phyloP scores from a whole-genome alignment of 1,139 yeast species.

The Taiozyma sp. region DNA sequence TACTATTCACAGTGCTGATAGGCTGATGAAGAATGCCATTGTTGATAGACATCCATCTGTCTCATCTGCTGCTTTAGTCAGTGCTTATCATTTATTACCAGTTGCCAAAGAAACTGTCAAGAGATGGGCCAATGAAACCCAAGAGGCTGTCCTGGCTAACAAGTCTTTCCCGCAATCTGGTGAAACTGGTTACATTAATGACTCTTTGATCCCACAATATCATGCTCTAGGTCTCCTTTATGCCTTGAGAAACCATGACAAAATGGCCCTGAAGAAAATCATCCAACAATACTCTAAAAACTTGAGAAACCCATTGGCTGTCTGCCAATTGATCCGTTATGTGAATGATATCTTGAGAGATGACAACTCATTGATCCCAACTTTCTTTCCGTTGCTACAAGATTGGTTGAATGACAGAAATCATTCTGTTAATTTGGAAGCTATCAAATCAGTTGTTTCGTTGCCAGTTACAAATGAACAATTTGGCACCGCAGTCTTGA shows the following conservation, averaged over 20 bases:
- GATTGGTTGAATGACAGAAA: constrained; percentile 75
- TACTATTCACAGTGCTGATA: constrained; percentile 90
- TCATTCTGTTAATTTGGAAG: constrained; percentile 90
- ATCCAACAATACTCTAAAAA: constrained; percentile 72
- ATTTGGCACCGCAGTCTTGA: constrained; percentile 56
- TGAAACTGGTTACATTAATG: constrained; percentile 40
- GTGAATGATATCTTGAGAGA: constrained; percentile 63
- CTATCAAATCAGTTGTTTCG: constrained; percentile 75
- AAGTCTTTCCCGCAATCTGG: constrained; percentile 53
- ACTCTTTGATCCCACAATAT: constrained; percentile 85
- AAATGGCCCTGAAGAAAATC: constrained; percentile 89
- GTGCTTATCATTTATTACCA: constrained; percentile 85
- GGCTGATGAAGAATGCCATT: constrained; percentile 87
- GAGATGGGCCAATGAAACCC: constrained; percentile 90
- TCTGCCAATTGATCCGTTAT: constrained; percentile 80
- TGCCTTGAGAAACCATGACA: constrained; percentile 84
- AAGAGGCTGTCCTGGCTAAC: constrained; percentile 68
- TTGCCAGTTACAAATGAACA: constrained; percentile 62
- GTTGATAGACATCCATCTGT: constrained; percentile 87
- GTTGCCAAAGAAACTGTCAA: constrained; percentile 88
- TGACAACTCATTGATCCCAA: constrained; percentile 37
- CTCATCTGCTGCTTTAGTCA: constrained; percentile 87
- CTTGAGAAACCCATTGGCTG: constrained; percentile 68
- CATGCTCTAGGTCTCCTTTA: constrained; percentile 92
- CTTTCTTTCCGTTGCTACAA: constrained; percentile 59